Conservation (phyloP, 495 filamentous ascomycete species). For the Penicillium soppii region DNA sequence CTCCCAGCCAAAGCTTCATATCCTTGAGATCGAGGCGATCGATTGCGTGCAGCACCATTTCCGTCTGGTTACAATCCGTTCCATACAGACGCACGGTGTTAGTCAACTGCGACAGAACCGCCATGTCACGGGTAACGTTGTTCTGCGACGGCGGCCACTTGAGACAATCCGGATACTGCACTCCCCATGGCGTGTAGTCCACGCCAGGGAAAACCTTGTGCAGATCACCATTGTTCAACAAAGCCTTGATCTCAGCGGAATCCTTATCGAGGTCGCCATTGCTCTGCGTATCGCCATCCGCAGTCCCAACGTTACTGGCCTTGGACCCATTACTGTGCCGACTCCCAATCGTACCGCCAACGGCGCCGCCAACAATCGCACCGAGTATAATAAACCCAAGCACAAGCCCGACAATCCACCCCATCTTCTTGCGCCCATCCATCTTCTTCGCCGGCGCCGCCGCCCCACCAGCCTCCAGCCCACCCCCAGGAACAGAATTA, state of each 20-base stretch:
- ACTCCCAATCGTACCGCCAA: slow-evolving; percentile 67
- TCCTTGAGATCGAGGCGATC: slow-evolving; percentile 67
- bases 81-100: slow-evolving; percentile 90
- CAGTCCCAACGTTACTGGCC: slow-evolving; percentile 20
- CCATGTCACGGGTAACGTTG: slow-evolving; percentile 89
- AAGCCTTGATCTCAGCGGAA: slow-evolving; percentile 73
- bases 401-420: slow-evolving; percentile 65
- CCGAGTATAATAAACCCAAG: slow-evolving; percentile 62
- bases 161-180: slow-evolving; percentile 86
- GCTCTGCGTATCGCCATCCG: slow-evolving; percentile 41
- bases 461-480: slow-evolving; percentile 23
- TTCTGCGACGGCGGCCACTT: slow-evolving; percentile 80
- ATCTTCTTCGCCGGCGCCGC: slow-evolving; percentile 41
- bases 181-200: slow-evolving; percentile 90
- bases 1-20: slow-evolving; percentile 93
- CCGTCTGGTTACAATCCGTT: slow-evolving; percentile 96
- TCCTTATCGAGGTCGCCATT: slow-evolving; percentile 73
- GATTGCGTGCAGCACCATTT: slow-evolving; percentile 88
- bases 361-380: slow-evolving; percentile 73
- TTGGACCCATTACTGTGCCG: slow-evolving; percentile 26
- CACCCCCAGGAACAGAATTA: slow-evolving; percentile 51
- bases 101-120: slow-evolving; percentile 87
- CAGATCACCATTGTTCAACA: slow-evolving; percentile 76
- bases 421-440: slow-evolving; percentile 64
- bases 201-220: slow-evolving; percentile 97